phyloP scores from a whole-genome alignment of 164 flowering plant species.

The Magnolia kwangsiensis region DNA sequence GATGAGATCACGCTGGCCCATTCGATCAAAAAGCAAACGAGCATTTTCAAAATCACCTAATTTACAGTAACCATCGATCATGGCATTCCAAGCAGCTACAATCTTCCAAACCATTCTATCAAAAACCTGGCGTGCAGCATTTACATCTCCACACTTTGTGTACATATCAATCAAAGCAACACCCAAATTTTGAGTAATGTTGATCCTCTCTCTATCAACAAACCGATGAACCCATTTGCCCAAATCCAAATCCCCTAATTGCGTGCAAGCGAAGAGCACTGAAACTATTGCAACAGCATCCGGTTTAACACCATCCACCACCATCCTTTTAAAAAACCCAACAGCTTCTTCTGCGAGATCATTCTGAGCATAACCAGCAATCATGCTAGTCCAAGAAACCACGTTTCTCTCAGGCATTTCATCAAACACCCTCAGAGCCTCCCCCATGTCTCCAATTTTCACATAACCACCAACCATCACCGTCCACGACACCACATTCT shows the following conservation, averaged over 20 bases:
- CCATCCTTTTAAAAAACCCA: slow-evolving; percentile 20
- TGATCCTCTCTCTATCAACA: slow-evolving; percentile 7
- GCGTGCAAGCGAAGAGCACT: slow-evolving; percentile 21
- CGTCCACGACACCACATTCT: slow-evolving; percentile 21
- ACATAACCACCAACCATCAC: slow-evolving; percentile 12
- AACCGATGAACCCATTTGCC: slow-evolving; percentile 23
- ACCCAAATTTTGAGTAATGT: slow-evolving; percentile 10
- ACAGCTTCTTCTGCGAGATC: slow-evolving; percentile 18
- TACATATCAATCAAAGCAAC: slow-evolving; percentile 25
- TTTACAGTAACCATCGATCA: slow-evolving; percentile 19
- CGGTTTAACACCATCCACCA: slow-evolving; percentile 12
- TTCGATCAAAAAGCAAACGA: slow-evolving; percentile 14
- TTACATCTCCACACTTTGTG: slow-evolving; percentile 30
- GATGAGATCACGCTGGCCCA: slow-evolving; percentile 25
- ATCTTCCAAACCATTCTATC: slow-evolving; percentile 12
- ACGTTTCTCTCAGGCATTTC: slow-evolving; percentile 26
- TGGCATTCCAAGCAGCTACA: slow-evolving; percentile 15
- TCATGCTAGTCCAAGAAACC: slow-evolving; percentile 31
- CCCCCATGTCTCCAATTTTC: slow-evolving; percentile 13
- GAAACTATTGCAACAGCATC: slow-evolving; percentile 19
- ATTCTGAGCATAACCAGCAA: slow-evolving; percentile 14
- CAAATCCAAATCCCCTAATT: slow-evolving; percentile 10
- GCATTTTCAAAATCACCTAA: slow-evolving; percentile 5
- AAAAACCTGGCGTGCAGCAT: slow-evolving; percentile 19
- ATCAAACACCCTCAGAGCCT: slow-evolving; percentile 15